Evolutionary conservation across 129 eudicot genomes (phyloP).

Genomic region (Pseudognaphalium luteoalbum): DNA sequence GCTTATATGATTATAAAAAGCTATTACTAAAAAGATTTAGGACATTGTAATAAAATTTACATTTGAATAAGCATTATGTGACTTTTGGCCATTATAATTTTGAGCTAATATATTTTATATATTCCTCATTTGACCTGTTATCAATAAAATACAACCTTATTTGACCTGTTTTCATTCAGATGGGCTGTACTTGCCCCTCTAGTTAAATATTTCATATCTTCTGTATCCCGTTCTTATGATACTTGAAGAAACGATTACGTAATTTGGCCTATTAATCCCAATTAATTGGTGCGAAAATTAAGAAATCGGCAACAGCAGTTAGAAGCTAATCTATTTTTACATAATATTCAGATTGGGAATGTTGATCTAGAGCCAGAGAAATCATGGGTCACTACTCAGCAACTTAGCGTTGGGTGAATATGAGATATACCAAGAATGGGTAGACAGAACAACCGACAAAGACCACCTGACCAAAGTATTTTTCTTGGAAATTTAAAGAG

Average conservation of each 20-base stretch:
- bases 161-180: not conserved
- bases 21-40: not conserved
- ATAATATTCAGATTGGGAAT: conserved; percentile 58
- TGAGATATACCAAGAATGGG: conserved; percentile 17
- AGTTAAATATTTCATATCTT: not conserved
- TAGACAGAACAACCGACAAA: not conserved
- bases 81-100: not conserved
- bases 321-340: not conserved
- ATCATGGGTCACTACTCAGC: conserved; percentile 91
- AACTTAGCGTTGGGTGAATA: conserved; percentile 56
- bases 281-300: not conserved
- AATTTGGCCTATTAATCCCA: not conserved
- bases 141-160: not conserved
- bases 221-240: not conserved
- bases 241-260: not conserved
- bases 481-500: conserved; percentile 10
- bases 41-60: not conserved
- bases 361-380: conserved; percentile 77
- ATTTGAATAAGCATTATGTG: not conserved
- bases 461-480: not conserved
- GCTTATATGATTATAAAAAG: not conserved
- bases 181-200: not conserved
- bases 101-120: not conserved
- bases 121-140: not conserved
- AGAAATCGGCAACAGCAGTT: not conserved